phyloP scores from a whole-genome alignment of 208 protist genomes.

The Lotmaria passim region DNA sequence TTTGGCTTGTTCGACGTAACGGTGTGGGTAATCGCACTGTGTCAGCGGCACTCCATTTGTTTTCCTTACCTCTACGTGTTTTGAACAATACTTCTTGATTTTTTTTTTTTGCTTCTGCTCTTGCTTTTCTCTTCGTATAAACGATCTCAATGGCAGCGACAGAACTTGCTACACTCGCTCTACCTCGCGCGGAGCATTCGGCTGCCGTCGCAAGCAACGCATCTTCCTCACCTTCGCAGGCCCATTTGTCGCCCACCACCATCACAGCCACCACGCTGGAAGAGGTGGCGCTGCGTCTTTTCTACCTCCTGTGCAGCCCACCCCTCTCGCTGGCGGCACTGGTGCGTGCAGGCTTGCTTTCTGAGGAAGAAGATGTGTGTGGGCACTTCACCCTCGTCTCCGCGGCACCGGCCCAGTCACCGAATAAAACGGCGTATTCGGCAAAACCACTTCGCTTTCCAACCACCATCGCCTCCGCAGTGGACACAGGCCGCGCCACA shows the following conservation, averaged over 20 bases:
- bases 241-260: not conserved
- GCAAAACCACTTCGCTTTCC: not conserved
- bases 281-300: constrained; percentile 12
- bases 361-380: constrained; percentile 2
- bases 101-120: no score
- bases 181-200: no score
- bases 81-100: no score
- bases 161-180: no score
- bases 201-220: no score
- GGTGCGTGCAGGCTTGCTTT: constrained; percentile 12
- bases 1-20: no score
- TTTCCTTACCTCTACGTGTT: no score
- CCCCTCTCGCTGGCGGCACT: constrained; percentile 22
- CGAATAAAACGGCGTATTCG: not conserved
- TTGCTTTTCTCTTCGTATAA: no score
- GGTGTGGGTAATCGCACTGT: no score
- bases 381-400: not conserved
- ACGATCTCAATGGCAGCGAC: no score
- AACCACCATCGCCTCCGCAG: not conserved
- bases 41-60: no score
- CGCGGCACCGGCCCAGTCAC: not conserved
- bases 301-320: constrained; percentile 23
- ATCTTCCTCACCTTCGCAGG: not conserved
- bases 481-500: not conserved
- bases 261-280: constrained; percentile 1